Percentiles rank a stretch among this genome's conserved stretches.
Evolutionary conservation across 768 basidiomycete genomes (phyloP).

Genomic region (Cystobasidium onofrii): DNA sequence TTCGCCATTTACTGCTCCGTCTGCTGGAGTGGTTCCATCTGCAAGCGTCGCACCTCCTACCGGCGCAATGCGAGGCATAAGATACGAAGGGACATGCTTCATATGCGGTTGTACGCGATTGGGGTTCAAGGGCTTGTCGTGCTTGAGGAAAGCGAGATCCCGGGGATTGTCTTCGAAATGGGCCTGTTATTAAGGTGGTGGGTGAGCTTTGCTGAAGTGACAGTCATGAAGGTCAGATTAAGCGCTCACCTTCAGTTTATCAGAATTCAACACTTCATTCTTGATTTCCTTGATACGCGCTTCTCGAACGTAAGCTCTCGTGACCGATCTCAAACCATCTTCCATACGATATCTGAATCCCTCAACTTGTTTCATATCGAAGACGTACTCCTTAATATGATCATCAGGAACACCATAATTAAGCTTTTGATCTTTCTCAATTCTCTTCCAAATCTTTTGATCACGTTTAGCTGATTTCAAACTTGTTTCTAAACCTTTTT

Average conservation of each 20-base stretch:
- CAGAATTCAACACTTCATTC: slow-evolving; percentile 84
- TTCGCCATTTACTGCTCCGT: neutral
- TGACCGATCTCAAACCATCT: slow-evolving; percentile 82
- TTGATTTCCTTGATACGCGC: slow-evolving; percentile 90
- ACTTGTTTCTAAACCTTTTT: slow-evolving; percentile 54
- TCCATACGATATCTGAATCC: slow-evolving; percentile 98
- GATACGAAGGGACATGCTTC: slow-evolving; percentile 89
- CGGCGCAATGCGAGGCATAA: slow-evolving; percentile 70
- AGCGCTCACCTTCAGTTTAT: slow-evolving; percentile 77
- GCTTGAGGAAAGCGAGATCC: slow-evolving; percentile 81
- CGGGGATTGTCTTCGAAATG: slow-evolving; percentile 96
- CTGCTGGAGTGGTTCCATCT: neutral
- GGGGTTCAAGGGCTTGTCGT: slow-evolving; percentile 89
- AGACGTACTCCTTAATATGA: slow-evolving; percentile 73
- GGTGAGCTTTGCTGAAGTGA: no score
- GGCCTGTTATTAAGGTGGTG: slow-evolving; percentile 54
- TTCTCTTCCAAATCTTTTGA: slow-evolving; percentile 65
- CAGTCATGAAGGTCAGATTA: no score
- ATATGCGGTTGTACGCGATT: slow-evolving; percentile 83
- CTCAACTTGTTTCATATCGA: slow-evolving; percentile 92
- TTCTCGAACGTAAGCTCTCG: slow-evolving; percentile 74
- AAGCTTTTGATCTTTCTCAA: slow-evolving; percentile 71
- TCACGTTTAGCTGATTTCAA: slow-evolving; percentile 64
- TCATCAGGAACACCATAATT: slow-evolving; percentile 54
- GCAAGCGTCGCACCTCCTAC: slow-evolving; percentile 44